Conservation (phyloP, 2,329 filamentous ascomycete species). For the Botrytis porri region DNA sequence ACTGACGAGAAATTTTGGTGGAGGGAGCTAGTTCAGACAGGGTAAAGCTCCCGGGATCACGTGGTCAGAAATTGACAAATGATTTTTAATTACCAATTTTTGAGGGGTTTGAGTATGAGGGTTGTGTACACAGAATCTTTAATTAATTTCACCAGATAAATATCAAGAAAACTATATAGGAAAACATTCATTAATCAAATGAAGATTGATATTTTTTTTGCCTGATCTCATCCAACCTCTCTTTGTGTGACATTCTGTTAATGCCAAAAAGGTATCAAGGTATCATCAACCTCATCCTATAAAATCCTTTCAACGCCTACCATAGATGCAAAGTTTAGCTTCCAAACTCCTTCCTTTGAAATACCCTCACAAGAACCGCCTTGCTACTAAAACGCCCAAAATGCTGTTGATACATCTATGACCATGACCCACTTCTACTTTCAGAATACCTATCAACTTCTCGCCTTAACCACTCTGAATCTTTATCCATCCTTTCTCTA, state of each 20-base stretch:
- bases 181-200: background rate
- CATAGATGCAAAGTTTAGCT: slow-evolving; percentile 22
- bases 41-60: slow-evolving; percentile 5
- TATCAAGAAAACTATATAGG: background rate
- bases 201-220: background rate
- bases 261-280: slow-evolving; percentile 22
- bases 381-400: slow-evolving; percentile 16
- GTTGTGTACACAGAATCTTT: background rate
- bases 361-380: background rate
- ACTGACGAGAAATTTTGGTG: slow-evolving; percentile 22
- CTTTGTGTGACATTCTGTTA: background rate
- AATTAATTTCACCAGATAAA: background rate
- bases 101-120: background rate
- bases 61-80: background rate
- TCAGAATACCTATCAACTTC: slow-evolving; percentile 30
- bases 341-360: slow-evolving; percentile 19
- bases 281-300: slow-evolving; percentile 23
- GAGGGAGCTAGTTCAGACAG: slow-evolving; percentile 13
- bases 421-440: slow-evolving; percentile 31
- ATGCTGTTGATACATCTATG: slow-evolving; percentile 25
- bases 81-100: background rate
- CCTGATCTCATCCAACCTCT: slow-evolving; percentile 1
- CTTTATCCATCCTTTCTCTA: slow-evolving; percentile 39
- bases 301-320: slow-evolving; percentile 25
- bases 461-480: slow-evolving; percentile 34